Conservation (phyloP, 1,139 yeast genomes). For the Saccharomyces hybrid region DNA sequence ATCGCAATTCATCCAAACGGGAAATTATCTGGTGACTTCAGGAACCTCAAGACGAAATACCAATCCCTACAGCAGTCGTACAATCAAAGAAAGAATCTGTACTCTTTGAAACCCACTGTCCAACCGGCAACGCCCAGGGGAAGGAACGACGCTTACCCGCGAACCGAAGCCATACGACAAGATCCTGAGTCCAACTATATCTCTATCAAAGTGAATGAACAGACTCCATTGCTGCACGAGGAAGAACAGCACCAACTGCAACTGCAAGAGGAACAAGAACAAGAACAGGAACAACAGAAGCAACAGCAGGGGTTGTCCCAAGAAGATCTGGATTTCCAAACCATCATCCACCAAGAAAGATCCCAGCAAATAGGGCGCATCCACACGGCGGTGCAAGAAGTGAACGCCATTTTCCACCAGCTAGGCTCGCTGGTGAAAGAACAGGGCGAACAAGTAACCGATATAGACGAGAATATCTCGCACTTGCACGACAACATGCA, state of each 20-base stretch:
- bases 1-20: conserved; percentile 29
- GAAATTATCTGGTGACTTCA: conserved; percentile 39
- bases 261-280: conserved; percentile 18
- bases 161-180: conserved; percentile 7
- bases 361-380: conserved; percentile 65
- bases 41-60: conserved; percentile 31
- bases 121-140: conserved; percentile 9
- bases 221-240: conserved; percentile 32
- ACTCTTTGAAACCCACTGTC: conserved; percentile 10
- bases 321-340: conserved; percentile 69
- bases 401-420: conserved; percentile 77
- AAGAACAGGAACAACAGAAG: background rate
- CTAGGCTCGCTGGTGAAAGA: conserved; percentile 68
- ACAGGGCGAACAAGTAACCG: conserved; percentile 78
- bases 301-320: conserved; percentile 34
- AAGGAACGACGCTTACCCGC: conserved; percentile 5
- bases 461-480: conserved; percentile 70
- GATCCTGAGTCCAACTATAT: conserved; percentile 19
- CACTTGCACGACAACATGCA: conserved; percentile 60
- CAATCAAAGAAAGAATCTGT: conserved; percentile 13
- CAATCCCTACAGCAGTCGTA: background rate
- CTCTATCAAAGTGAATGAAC: conserved; percentile 35
- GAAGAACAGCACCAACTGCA: conserved; percentile 25
- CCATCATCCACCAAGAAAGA: conserved; percentile 60
- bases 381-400: conserved; percentile 71